These are phyloP conservation scores for Coix lacrymajobi DNA, from an alignment of 176 grass and related monocot species.

Conservation along the genomic window DNA sequence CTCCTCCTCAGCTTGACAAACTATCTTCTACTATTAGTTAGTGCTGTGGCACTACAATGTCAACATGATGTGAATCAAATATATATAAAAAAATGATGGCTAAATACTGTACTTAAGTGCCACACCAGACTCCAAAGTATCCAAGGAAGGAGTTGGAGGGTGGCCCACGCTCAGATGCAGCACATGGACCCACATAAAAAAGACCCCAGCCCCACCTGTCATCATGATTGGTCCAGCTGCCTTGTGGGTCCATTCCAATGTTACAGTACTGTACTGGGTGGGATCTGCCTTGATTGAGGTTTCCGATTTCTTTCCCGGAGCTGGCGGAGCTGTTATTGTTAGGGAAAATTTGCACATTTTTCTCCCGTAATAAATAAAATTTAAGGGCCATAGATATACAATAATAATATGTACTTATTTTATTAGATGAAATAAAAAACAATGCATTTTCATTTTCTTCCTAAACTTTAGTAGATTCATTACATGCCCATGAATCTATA, in stretches of 20 bases:
- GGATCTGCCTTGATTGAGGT: neutral
- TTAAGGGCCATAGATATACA: neutral
- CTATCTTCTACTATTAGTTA: neutral
- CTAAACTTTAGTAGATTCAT: neutral
- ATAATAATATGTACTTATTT: neutral
- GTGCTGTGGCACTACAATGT: neutral
- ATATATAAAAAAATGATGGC: neutral
- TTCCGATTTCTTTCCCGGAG: neutral
- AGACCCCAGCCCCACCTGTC: constrained; percentile 22
- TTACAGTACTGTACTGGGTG: neutral
- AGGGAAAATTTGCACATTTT: neutral
- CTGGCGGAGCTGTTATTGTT: neutral
- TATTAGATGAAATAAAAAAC: neutral
- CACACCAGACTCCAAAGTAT: neutral
- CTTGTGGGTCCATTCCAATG: neutral
- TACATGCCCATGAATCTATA: too few relatives aligned
- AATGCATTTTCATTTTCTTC: neutral
- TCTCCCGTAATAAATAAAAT: neutral
- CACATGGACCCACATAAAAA: constrained; percentile 22
- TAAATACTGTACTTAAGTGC: neutral
- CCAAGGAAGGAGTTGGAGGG: neutral
- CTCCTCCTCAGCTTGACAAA: neutral
- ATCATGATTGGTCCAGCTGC: constrained; percentile 35
- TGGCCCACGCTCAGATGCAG: neutral
- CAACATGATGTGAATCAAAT: neutral